phyloP scores from a whole-genome alignment of 192 early-diverging fungal genomes.

The Coemansia sp. region DNA sequence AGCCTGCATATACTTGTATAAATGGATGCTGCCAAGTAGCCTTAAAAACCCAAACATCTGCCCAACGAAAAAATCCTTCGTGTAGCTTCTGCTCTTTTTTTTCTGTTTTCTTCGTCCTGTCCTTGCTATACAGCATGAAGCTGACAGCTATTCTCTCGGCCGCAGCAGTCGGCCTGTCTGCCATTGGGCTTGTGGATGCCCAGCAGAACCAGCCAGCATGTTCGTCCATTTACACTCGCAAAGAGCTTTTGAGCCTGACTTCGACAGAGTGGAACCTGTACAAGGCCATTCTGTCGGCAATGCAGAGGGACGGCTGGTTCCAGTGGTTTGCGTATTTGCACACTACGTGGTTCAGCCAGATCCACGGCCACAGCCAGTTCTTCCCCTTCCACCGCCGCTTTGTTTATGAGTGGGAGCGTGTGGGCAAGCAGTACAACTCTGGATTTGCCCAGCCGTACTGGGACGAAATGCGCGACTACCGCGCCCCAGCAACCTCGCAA shows the following conservation, averaged over 20 bases:
- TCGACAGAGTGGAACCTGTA: constrained; percentile 25
- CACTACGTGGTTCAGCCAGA: constrained; percentile 33
- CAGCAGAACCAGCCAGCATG: constrained; percentile 47
- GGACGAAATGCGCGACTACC: constrained; percentile 55
- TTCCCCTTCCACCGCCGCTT: constrained; percentile 58
- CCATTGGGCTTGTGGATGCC: constrained; percentile 17
- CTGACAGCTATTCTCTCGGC: constrained; percentile 21
- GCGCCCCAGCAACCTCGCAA: constrained; percentile 28
- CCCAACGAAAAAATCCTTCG: neutral
- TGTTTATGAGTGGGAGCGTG: constrained; percentile 53
- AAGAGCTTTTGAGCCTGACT: constrained; percentile 45
- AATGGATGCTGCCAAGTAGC: too few relatives aligned
- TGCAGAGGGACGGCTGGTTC: constrained; percentile 52
- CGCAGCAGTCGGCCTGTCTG: constrained; percentile 30
- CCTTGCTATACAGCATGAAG: constrained; percentile 26
- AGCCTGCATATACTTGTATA: too few relatives aligned
- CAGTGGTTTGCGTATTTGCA: constrained; percentile 48
- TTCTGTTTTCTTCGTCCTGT: neutral
- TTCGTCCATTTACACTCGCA: constrained; percentile 47
- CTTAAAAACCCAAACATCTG: neutral
- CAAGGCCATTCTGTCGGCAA: constrained; percentile 26
- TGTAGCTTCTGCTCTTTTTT: neutral
- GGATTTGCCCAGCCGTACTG: constrained; percentile 52
- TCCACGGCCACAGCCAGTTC: constrained; percentile 55
- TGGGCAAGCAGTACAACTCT: constrained; percentile 31